Conservation (phyloP, 2,329 filamentous ascomycete species). For the Colletotrichum lentis region DNA sequence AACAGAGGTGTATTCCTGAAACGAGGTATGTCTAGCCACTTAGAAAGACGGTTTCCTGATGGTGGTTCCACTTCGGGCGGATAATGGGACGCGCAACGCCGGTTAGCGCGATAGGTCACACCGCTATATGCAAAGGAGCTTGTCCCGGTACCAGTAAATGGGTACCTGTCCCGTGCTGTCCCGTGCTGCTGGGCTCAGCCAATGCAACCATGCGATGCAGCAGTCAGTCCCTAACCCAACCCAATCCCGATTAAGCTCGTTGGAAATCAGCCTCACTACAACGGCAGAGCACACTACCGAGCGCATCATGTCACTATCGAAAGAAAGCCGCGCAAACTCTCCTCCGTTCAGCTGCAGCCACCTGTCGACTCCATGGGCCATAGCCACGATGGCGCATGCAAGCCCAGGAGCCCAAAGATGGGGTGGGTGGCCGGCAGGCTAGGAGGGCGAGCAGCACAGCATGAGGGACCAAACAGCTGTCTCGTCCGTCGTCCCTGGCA, state of each 20-base stretch:
- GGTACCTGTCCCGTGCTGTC: slow-evolving; percentile 20
- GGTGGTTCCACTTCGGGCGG: no score
- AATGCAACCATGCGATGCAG: slow-evolving; percentile 22
- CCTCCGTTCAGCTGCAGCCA: neutral
- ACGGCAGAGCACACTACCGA: neutral
- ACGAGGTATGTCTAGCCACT: no score
- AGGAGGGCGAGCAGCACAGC: neutral
- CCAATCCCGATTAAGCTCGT: slow-evolving; percentile 25
- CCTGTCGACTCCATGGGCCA: slow-evolving; percentile 18
- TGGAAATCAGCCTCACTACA: slow-evolving; percentile 8
- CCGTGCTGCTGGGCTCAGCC: slow-evolving; percentile 22
- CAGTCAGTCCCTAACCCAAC: neutral
- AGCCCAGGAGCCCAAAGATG: slow-evolving; percentile 7
- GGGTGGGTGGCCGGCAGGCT: neutral
- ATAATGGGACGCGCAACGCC: no score
- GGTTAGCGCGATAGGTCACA: no score
- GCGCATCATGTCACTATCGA: neutral
- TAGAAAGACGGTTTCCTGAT: no score
- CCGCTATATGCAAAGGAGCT: no score
- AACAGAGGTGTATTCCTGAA: no score
- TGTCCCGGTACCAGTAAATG: neutral
- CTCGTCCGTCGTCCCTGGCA: slow-evolving; percentile 25
- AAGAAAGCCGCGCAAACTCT: neutral
- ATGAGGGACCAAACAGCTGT: slow-evolving; percentile 25
- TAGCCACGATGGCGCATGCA: slow-evolving; percentile 26